Evolutionary conservation across 306 rosid species (phyloP), one percentile per base, ranked within the genome.

Genomic region (Cucumis cinereus): DNA sequence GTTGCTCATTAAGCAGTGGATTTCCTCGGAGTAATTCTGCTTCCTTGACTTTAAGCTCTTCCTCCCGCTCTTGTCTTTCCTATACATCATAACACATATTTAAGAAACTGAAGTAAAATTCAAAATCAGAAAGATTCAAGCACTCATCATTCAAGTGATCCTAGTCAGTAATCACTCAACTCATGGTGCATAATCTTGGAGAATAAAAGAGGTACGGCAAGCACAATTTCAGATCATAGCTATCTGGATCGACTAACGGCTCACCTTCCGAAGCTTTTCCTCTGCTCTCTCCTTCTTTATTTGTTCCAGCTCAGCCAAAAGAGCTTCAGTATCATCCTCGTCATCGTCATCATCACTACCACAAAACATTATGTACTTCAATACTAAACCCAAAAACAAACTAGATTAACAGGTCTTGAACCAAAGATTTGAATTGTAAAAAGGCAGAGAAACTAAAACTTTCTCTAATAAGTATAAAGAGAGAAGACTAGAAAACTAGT

Each of bases 231-330:
- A 70, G 26, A 72, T 72, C 33, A 49, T 15, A 24, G 9, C 53
- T 40, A 54, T 43, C 22, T 30, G 45, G 49, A 19, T 35, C 7
- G 10, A 19, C 36, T 9, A 79, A 73, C 10, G 24, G 11, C 84
- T 84, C 85, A 90, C 99, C 96, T 85, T 89, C 15, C 90, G 88
- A 7, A 85, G 89, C 89, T 88, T 92, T 86, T 94, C 98, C 89
- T 94, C 96, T 11, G 91, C 96, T 81, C 97, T 88, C 83, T 94
- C 99, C 86, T 89, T 92, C 87, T 86, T 94, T 83, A 94, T 94
- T 81, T 90, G 99, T 87, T 92, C 99, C 73, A 94, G 97, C 90
- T 94, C 99, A 19, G 96, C 98, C 85, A 89, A 52, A 73, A 92
- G 87, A 41, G 99, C 99, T 84, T 90, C 97, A 19, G 95, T 90